phyloP scores from a whole-genome alignment of 371 early-diverging fungal genomes.

The Actinomucor elegans region DNA sequence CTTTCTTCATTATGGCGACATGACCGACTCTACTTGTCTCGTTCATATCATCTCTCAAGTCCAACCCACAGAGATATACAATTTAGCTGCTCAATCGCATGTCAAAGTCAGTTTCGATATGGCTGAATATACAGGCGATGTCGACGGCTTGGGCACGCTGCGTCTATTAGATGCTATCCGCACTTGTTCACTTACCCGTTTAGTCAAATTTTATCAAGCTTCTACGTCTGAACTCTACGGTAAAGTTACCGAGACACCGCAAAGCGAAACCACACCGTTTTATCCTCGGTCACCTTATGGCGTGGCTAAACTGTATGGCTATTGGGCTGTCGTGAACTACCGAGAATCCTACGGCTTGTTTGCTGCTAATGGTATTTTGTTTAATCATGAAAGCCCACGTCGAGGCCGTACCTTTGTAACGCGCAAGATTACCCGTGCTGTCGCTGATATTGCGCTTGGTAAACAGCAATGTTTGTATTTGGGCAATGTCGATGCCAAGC shows the following conservation, averaged over 20 bases:
- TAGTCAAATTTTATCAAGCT: slow-evolving; percentile 84
- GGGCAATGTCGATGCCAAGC: slow-evolving; percentile 83
- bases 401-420: slow-evolving; percentile 86
- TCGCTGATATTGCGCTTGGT: slow-evolving; percentile 75
- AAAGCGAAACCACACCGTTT: slow-evolving; percentile 85
- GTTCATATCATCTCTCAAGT: slow-evolving; percentile 78
- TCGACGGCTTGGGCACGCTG: slow-evolving; percentile 82
- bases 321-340: slow-evolving; percentile 86
- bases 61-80: slow-evolving; percentile 81
- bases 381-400: slow-evolving; percentile 87
- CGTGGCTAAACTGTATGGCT: slow-evolving; percentile 84
- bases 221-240: slow-evolving; percentile 84
- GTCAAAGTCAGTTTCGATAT: slow-evolving; percentile 90
- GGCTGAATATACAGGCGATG: slow-evolving; percentile 89
- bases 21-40: slow-evolving; percentile 82
- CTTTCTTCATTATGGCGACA: slow-evolving; percentile 84
- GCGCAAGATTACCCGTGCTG: slow-evolving; percentile 82
- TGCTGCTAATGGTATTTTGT: slow-evolving; percentile 84
- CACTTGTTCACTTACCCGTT: slow-evolving; percentile 70
- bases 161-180: slow-evolving; percentile 83
- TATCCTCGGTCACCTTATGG: slow-evolving; percentile 88
- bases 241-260: slow-evolving; percentile 80
- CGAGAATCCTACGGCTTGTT: slow-evolving; percentile 83
- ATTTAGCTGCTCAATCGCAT: slow-evolving; percentile 79
- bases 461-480: slow-evolving; percentile 75